Conservation (phyloP, 2,329 filamentous ascomycete genomes). For the Trichoderma sp. region DNA sequence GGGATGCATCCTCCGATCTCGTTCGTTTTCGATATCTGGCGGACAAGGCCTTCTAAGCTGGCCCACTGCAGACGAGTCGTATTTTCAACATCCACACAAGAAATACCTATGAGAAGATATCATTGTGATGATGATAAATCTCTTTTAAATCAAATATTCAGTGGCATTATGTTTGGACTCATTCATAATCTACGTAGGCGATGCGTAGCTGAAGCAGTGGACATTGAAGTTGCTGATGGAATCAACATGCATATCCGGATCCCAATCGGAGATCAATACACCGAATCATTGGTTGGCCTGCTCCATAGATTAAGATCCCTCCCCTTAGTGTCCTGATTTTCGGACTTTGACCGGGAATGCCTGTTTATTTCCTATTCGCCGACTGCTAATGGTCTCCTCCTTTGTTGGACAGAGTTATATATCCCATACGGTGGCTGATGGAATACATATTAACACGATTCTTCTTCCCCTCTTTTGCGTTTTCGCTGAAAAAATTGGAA, state of each 20-base stretch:
- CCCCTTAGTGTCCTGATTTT: neutral
- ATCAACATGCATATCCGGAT: neutral
- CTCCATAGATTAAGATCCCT: neutral
- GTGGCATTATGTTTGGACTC: neutral
- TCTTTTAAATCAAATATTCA: neutral
- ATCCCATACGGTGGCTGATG: neutral
- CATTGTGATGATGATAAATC: neutral
- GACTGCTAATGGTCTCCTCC: neutral
- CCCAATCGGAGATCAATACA: neutral
- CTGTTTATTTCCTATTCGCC: neutral
- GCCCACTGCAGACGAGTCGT: neutral
- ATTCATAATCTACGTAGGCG: neutral
- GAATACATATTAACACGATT: neutral
- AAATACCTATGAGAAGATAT: neutral
- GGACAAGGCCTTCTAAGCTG: neutral
- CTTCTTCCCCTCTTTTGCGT: neutral
- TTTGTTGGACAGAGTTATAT: neutral
- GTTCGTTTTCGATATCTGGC: neutral
- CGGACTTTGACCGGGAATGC: neutral
- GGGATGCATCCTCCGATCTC: conserved; percentile 1
- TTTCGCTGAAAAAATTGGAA: neutral
- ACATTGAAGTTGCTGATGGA: neutral
- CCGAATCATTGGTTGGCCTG: neutral
- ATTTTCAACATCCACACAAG: neutral
- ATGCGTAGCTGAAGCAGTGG: neutral